Conservation (phyloP, 139 green algal genomes). For the Tetraselmis striata region DNA sequence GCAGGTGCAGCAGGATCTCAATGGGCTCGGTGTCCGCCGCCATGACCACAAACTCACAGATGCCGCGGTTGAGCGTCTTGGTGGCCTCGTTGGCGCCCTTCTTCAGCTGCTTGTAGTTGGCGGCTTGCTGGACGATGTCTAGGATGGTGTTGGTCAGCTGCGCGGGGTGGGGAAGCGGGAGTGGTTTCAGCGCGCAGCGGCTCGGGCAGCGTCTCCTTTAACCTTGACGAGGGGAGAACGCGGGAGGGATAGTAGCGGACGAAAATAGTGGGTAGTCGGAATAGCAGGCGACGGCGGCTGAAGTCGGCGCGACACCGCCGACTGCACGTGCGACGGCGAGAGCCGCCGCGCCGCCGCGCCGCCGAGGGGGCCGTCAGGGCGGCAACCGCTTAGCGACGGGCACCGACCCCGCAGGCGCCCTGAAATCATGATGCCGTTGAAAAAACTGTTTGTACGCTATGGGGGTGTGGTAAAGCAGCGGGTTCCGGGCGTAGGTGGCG, state of each 20-base stretch:
- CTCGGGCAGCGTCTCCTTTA: background rate
- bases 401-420: too few relatives aligned
- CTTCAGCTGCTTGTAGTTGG: slow-evolving; percentile 99
- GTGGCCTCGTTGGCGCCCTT: slow-evolving; percentile 97
- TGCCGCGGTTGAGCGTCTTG: slow-evolving; percentile 92
- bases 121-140: slow-evolving; percentile 96
- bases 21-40: slow-evolving; percentile 97
- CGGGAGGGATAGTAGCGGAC: background rate
- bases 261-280: background rate
- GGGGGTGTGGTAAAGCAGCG: too few relatives aligned
- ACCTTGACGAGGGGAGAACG: too few relatives aligned
- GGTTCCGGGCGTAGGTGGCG: too few relatives aligned
- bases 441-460: too few relatives aligned
- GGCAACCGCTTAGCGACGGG: too few relatives aligned
- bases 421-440: too few relatives aligned
- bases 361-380: too few relatives aligned
- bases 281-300: too few relatives aligned
- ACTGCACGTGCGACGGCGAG: too few relatives aligned
- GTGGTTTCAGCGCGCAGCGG: background rate
- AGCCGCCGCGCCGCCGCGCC: too few relatives aligned
- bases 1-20: slow-evolving; percentile 98
- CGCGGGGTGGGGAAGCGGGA: background rate
- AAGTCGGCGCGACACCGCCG: too few relatives aligned
- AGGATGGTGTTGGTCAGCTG: slow-evolving; percentile 96
- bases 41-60: slow-evolving; percentile 87